Conservation (phyloP, 176 grass and related monocot species). For the Oryza glaberrima region DNA sequence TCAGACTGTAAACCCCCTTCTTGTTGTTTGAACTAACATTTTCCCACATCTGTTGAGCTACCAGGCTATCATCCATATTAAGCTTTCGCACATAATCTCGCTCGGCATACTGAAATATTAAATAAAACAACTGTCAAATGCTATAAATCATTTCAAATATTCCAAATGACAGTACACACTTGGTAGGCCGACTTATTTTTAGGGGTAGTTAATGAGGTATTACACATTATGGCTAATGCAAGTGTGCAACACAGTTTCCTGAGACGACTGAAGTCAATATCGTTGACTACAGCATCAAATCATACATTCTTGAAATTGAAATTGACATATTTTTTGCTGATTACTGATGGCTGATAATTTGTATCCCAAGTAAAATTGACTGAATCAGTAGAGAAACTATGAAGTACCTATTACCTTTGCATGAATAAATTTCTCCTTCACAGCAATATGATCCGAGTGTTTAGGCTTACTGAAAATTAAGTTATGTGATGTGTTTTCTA, state of each 20-base stretch:
- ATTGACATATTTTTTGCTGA: neutral
- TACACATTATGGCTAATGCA: neutral
- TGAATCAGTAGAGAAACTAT: constrained; percentile 17
- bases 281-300: neutral
- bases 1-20: constrained; percentile 75
- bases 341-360: neutral
- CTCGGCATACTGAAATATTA: constrained; percentile 85
- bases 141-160: neutral
- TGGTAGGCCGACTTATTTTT: neutral
- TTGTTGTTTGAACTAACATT: constrained; percentile 79
- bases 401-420: constrained; percentile 91
- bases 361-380: constrained; percentile 8
- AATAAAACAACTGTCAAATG: constrained; percentile 30
- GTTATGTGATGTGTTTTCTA: constrained; percentile 54
- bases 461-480: constrained; percentile 69
- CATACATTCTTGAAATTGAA: constrained; percentile 7
- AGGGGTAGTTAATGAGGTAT: neutral
- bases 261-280: constrained; percentile 11
- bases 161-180: neutral
- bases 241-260: constrained; percentile 15
- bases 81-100: constrained; percentile 70
- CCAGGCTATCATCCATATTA: constrained; percentile 53
- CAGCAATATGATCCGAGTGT: constrained; percentile 80
- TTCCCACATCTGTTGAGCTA: constrained; percentile 86
- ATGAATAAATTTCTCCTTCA: constrained; percentile 99